A percentile compares a stretch with the other conserved stretches of the same genome.
phyloP scores from a whole-genome alignment of 2,329 filamentous ascomycete genomes.

The Didymella exigua region DNA sequence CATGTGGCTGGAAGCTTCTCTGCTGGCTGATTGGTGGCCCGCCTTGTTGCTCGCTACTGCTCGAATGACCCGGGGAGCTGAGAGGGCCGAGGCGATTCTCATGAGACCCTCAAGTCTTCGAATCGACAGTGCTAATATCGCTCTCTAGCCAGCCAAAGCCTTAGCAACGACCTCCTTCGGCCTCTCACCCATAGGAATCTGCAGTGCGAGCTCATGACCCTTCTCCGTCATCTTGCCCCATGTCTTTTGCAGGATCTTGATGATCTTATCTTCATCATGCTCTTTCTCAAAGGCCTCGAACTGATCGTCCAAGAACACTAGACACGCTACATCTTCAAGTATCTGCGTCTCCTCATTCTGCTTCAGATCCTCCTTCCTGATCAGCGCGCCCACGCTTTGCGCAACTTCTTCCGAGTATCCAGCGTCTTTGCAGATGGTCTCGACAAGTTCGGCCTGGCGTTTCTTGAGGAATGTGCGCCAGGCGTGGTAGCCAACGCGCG shows the following conservation, averaged over 20 bases:
- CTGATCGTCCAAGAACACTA: slow-evolving; percentile 87
- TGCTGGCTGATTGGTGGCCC: neutral
- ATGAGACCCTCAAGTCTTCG: too few species aligned
- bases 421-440: slow-evolving; percentile 58
- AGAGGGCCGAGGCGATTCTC: too few species aligned
- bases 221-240: slow-evolving; percentile 50
- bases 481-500: slow-evolving; percentile 75
- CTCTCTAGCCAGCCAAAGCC: slow-evolving; percentile 35
- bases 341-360: slow-evolving; percentile 71
- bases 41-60: too few species aligned
- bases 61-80: too few species aligned
- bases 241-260: slow-evolving; percentile 55
- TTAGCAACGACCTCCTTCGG: slow-evolving; percentile 40
- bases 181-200: slow-evolving; percentile 42
- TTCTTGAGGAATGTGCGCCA: slow-evolving; percentile 79
- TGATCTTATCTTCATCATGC: slow-evolving; percentile 77
- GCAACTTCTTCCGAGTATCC: slow-evolving; percentile 62
- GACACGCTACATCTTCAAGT: slow-evolving; percentile 83
- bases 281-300: slow-evolving; percentile 79
- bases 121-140: neutral
- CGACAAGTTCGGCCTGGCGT: slow-evolving; percentile 68
- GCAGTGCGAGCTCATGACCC: slow-evolving; percentile 43
- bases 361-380: slow-evolving; percentile 77
- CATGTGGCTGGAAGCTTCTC: slow-evolving; percentile 8
- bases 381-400: slow-evolving; percentile 69